phyloP scores from a whole-genome alignment of 1,284 basidiomycete species.

The Tylopilus sp. region DNA sequence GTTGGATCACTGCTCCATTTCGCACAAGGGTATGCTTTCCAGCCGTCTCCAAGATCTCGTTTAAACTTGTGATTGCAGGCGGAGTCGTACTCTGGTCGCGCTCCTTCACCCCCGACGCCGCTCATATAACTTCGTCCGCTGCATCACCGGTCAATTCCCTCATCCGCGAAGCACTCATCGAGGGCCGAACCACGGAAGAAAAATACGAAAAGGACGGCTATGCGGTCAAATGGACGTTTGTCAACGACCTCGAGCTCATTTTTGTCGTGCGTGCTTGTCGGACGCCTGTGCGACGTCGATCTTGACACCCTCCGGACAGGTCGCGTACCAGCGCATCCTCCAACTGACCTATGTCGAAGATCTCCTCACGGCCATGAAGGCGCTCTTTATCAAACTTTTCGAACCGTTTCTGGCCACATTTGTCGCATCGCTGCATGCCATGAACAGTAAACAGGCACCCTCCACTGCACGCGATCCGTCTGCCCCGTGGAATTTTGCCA shows the following conservation, averaged over 20 bases:
- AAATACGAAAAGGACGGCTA: conserved; percentile 91
- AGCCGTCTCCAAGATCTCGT: neutral
- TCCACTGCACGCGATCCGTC: conserved; percentile 39
- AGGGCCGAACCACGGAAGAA: conserved; percentile 73
- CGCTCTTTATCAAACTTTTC: conserved; percentile 84
- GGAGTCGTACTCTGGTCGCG: conserved; percentile 91
- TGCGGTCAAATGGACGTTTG: conserved; percentile 88
- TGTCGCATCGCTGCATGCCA: conserved; percentile 74
- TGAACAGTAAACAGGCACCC: conserved; percentile 43
- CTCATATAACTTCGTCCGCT: conserved; percentile 68
- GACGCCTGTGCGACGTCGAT: neutral
- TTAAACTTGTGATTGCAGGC: conserved; percentile 49
- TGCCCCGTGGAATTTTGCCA: conserved; percentile 64
- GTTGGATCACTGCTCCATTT: conserved; percentile 89
- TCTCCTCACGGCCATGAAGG: conserved; percentile 76
- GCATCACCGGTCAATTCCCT: conserved; percentile 88
- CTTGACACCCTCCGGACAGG: conserved; percentile 46
- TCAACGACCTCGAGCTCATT: conserved; percentile 91
- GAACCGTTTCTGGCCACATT: conserved; percentile 79
- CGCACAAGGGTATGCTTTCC: conserved; percentile 68
- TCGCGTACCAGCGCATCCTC: conserved; percentile 95
- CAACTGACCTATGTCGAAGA: conserved; percentile 94
- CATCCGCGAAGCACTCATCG: conserved; percentile 87
- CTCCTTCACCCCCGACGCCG: conserved; percentile 86
- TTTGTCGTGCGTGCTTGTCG: conserved; percentile 71